Percentiles rank a stretch among this genome's conserved stretches.
Conservation (phyloP, 2,329 filamentous ascomycete species). For the Aspergillus sp. region DNA sequence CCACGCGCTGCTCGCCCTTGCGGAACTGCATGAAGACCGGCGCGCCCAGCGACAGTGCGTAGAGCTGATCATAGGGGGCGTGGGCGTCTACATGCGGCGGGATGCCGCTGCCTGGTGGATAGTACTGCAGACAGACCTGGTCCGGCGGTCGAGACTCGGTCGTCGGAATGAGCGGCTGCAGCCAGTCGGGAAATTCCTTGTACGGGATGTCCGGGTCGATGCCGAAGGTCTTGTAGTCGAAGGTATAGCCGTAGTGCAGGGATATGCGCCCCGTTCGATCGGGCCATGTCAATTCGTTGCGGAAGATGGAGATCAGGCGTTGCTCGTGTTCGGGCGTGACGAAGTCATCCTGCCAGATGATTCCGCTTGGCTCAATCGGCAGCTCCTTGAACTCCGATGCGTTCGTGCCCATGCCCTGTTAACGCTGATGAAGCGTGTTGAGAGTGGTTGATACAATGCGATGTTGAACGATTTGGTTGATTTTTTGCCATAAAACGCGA, state of each 20-base stretch:
- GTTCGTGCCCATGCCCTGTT: slow-evolving; percentile 4
- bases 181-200: slow-evolving; percentile 53
- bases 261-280: slow-evolving; percentile 48
- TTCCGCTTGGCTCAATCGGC: slow-evolving; percentile 23
- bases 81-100: slow-evolving; percentile 63
- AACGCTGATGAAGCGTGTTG: background rate
- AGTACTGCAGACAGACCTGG: slow-evolving; percentile 61
- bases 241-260: slow-evolving; percentile 57
- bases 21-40: slow-evolving; percentile 34
- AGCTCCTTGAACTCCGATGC: slow-evolving; percentile 21
- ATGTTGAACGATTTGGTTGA: too few species aligned
- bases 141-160: slow-evolving; percentile 49
- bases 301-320: slow-evolving; percentile 46
- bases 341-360: slow-evolving; percentile 49
- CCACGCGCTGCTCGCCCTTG: slow-evolving; percentile 30
- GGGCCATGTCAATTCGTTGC: slow-evolving; percentile 49
- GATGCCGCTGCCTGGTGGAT: slow-evolving; percentile 60
- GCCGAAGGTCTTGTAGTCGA: slow-evolving; percentile 59
- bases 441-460: too few species aligned
- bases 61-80: slow-evolving; percentile 41
- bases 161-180: slow-evolving; percentile 48
- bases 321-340: slow-evolving; percentile 48
- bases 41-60: slow-evolving; percentile 32
- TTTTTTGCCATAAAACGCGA: too few species aligned
- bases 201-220: slow-evolving; percentile 52